Conservation (phyloP, 352 stramenopile species). For the Phytopythium montanum region DNA sequence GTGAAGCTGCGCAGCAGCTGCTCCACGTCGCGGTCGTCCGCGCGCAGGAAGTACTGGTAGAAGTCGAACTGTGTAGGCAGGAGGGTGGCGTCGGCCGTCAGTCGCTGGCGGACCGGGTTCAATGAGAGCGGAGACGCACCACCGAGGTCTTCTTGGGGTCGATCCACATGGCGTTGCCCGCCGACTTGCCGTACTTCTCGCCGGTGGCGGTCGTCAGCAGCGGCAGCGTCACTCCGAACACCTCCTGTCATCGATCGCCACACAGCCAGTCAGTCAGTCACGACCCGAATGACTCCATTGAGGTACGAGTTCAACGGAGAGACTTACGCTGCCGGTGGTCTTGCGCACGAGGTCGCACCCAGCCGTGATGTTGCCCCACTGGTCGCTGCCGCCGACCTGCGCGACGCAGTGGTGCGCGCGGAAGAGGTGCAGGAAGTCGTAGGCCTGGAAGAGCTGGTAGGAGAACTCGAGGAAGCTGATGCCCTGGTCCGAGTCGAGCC, state of each 20-base stretch:
- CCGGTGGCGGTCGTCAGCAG: conserved; percentile 96
- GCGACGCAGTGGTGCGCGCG: conserved; percentile 88
- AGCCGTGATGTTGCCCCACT: conserved; percentile 99
- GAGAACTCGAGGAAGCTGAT: conserved; percentile 99
- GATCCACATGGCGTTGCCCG: conserved; percentile 97
- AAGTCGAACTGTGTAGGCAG: conserved; percentile 84
- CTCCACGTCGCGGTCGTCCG: conserved; percentile 91
- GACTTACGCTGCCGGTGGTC: conserved; percentile 59
- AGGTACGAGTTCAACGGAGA: not conserved
- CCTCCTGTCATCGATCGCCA: conserved; percentile 35
- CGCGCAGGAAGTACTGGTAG: conserved; percentile 91
- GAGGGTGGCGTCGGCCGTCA: conserved; percentile 5
- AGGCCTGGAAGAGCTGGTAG: conserved; percentile 99
- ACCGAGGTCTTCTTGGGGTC: conserved; percentile 93
- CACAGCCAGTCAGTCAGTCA: not conserved
- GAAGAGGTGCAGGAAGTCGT: conserved; percentile 98
- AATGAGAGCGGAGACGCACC: conserved; percentile 75
- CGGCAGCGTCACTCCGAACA: conserved; percentile 95
- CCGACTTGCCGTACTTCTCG: conserved; percentile 99
- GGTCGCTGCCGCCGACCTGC: conserved; percentile 98
- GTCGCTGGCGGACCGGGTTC: conserved; percentile 18
- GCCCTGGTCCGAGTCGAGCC: conserved; percentile 92
- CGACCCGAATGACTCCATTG: not conserved
- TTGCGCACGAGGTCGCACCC: conserved; percentile 96
- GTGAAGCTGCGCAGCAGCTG: conserved; percentile 98